Conservation (phyloP, 164 flowering plant genomes). For the Piper betle region DNA sequence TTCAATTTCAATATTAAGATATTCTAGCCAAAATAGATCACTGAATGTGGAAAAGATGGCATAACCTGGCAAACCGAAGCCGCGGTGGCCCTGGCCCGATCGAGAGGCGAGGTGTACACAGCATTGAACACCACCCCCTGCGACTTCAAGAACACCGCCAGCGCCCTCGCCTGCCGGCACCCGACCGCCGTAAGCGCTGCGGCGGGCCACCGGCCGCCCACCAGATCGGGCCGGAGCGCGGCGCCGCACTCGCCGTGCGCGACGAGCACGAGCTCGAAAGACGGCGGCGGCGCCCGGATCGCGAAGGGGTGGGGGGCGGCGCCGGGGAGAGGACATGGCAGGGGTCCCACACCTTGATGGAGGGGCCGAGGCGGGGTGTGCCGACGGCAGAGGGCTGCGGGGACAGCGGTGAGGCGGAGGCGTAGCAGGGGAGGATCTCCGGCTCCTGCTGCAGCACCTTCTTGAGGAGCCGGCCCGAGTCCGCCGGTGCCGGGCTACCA, state of each 20-base stretch:
- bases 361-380: constrained; percentile 76
- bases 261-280: constrained; percentile 60
- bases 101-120: constrained; percentile 76
- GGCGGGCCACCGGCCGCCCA: constrained; percentile 66
- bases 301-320: constrained; percentile 8
- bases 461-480: constrained; percentile 16
- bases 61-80: constrained; percentile 74
- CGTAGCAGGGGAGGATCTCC: constrained; percentile 48
- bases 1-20: too few relatives aligned
- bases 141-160: constrained; percentile 82
- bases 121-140: constrained; percentile 69
- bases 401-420: constrained; percentile 29
- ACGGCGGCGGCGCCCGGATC: constrained; percentile 12
- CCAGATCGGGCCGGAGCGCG: constrained; percentile 72
- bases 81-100: constrained; percentile 76
- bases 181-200: constrained; percentile 62
- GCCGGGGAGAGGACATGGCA: constrained; percentile 67
- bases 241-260: constrained; percentile 76
- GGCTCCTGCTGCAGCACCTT: constrained; percentile 95
- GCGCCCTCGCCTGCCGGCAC: constrained; percentile 84
- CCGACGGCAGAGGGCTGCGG: constrained; percentile 42
- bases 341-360: constrained; percentile 98
- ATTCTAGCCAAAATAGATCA: not conserved
- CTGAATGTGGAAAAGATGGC: not conserved
- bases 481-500: not conserved